Evolutionary conservation across 1,139 yeast genomes (phyloP), one percentile per base, ranked within the genome.

Genomic region (Debaryomycetaceae sp.): DNA sequence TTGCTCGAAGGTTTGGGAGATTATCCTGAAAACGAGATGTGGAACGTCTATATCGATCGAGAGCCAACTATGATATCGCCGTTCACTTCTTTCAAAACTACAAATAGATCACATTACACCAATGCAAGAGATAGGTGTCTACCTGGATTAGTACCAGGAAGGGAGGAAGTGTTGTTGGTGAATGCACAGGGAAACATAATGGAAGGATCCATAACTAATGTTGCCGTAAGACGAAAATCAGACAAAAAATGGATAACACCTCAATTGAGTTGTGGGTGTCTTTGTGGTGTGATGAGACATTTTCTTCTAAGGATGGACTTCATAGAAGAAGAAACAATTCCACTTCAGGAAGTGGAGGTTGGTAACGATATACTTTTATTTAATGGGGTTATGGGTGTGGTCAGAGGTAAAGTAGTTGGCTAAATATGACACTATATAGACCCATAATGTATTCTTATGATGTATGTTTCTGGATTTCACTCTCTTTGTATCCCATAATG

Each of bases 51-150:
- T 50, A 53, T 88, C 5, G 94, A 87, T 56, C 53, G 69, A 0
- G 61, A 72, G 31, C 66, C 79, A 3, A 72, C 79, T 0, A 53
- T 75, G 39, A 73, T 79, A 0, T 79, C 94, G 0, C 87, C 91
- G 2, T 87, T 85, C 58, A 88, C 96, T 0, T 83, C 95, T 3
- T 86, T 91, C 66, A 92, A 92, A 57, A 92, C 98, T 0, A 87
- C 97, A 0, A 65, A 70, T 28, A 70, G 98, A 46, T 67, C 67
- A 2, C 79, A 72, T 37, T 91, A 91, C 58, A 73, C 67, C 34
- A 68, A 58, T 3, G 84, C 96, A 0, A 67, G 98, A 42, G 58
- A 58, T 2, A 64, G 85, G 39, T 45, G 61, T n/a, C 50, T 66
- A 16, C 71, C 75, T 2, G 70, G 70, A 5, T 41, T 45, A 11